Conservation (phyloP, 2,329 filamentous ascomycete genomes). For the Rhynchosporium secalis region DNA sequence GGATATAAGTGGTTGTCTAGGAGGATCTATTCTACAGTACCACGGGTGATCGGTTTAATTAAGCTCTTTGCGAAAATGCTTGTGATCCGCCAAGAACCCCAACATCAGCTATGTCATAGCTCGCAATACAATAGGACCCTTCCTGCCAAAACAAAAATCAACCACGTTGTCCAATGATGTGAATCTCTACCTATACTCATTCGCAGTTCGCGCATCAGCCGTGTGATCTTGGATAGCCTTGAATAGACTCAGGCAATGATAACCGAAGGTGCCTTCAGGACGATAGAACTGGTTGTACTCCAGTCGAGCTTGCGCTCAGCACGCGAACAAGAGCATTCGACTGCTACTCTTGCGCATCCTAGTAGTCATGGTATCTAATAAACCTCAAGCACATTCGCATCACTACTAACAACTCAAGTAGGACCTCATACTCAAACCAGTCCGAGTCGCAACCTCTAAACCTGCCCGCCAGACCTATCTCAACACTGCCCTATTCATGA, state of each 20-base stretch:
- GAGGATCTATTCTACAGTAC: too few relatives aligned
- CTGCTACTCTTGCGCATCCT: slow-evolving; percentile 10
- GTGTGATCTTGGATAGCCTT: not conserved
- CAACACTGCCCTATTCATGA: slow-evolving; percentile 46
- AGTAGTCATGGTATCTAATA: slow-evolving; percentile 20
- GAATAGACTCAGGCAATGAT: not conserved
- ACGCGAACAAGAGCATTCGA: not conserved
- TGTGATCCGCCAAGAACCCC: slow-evolving; percentile 6
- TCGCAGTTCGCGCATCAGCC: not conserved
- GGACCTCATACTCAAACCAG: slow-evolving; percentile 53
- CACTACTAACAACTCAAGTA: slow-evolving; percentile 37
- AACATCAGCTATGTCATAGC: slow-evolving; percentile 3
- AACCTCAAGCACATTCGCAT: not conserved
- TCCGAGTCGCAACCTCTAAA: slow-evolving; percentile 58
- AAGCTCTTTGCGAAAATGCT: not conserved
- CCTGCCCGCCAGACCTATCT: slow-evolving; percentile 65
- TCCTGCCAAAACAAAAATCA: not conserved
- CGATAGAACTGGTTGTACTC: too few relatives aligned
- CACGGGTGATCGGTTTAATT: not conserved
- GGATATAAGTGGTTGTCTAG: too few relatives aligned
- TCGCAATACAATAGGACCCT: not conserved
- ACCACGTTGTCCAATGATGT: not conserved
- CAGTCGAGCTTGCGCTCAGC: too few relatives aligned
- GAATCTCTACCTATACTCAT: not conserved
- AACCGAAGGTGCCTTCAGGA: too few relatives aligned